Conservation (phyloP, 345 rosid species). For the Hevea brasiliensis region DNA sequence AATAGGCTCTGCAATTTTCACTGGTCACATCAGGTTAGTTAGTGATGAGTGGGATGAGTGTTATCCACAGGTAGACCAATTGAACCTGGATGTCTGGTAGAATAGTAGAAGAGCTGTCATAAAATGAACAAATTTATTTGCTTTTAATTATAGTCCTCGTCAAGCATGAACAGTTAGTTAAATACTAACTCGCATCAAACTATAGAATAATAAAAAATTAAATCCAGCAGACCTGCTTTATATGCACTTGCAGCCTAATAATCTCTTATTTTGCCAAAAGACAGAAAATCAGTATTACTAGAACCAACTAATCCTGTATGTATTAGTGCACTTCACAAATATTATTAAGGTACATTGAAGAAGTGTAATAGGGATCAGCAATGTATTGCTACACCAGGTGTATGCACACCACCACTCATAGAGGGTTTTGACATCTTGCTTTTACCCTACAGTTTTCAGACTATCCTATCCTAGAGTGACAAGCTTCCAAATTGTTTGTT, state of each 20-base stretch:
- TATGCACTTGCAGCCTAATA: neutral
- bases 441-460: neutral
- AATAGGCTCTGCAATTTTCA: too few relatives aligned
- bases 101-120: too few relatives aligned
- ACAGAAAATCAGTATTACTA: neutral
- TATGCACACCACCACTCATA: neutral
- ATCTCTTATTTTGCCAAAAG: neutral
- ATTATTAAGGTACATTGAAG: neutral
- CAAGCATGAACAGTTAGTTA: neutral
- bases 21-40: too few relatives aligned
- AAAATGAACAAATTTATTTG: too few relatives aligned
- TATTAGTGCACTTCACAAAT: neutral
- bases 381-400: neutral
- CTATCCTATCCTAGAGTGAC: conserved; percentile 41
- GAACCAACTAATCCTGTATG: too few relatives aligned
- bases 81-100: too few relatives aligned
- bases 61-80: too few relatives aligned
- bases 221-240: neutral
- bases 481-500: conserved; percentile 93
- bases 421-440: neutral
- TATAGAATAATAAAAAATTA: neutral
- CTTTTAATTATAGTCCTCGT: neutral
- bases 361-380: neutral
- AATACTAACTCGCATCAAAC: neutral
- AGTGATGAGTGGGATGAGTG: too few relatives aligned